Evolutionary conservation across 768 basidiomycete species (phyloP).

Genomic region (Hygrophorus pudorinus): DNA sequence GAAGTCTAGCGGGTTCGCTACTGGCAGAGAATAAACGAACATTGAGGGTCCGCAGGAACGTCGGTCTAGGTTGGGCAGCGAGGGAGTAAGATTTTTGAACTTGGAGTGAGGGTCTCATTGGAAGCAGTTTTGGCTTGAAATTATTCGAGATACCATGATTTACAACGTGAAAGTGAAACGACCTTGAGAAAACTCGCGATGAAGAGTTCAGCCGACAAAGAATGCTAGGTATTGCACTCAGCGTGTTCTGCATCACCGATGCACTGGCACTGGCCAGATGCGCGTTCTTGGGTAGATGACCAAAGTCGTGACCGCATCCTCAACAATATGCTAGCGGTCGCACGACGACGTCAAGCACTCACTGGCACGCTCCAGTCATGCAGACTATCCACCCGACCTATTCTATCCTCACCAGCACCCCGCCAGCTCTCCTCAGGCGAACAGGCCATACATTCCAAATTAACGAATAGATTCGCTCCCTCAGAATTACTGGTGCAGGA

Average conservation of each 20-base stretch:
- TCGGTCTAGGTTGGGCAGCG: background rate
- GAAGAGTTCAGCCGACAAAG: background rate
- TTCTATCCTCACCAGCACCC: conserved; percentile 9
- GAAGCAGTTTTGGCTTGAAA: too few relatives aligned
- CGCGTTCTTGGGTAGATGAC: too few relatives aligned
- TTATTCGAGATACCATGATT: too few relatives aligned
- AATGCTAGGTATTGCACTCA: too few relatives aligned
- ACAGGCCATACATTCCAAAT: conserved; percentile 57
- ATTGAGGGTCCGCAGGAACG: background rate
- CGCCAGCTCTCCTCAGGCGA: conserved; percentile 49
- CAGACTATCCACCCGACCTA: conserved; percentile 19
- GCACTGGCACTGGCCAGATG: too few relatives aligned
- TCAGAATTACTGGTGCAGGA: conserved; percentile 82
- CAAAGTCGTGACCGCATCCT: too few relatives aligned
- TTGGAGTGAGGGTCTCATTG: too few relatives aligned
- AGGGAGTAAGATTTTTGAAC: background rate
- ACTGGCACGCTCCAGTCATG: conserved; percentile 17
- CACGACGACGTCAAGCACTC: conserved; percentile 21
- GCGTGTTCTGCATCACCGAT: background rate
- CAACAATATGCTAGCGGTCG: too few relatives aligned
- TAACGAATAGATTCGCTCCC: conserved; percentile 68
- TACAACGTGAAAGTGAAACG: background rate
- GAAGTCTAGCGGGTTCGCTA: conserved; percentile 23
- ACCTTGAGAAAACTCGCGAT: background rate
- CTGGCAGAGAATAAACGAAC: conserved; percentile 6